Percentiles rank a stretch among this genome's conserved stretches.
phyloP scores from a whole-genome alignment of 192 early-diverging fungal species.

The Coemansia sp. region DNA sequence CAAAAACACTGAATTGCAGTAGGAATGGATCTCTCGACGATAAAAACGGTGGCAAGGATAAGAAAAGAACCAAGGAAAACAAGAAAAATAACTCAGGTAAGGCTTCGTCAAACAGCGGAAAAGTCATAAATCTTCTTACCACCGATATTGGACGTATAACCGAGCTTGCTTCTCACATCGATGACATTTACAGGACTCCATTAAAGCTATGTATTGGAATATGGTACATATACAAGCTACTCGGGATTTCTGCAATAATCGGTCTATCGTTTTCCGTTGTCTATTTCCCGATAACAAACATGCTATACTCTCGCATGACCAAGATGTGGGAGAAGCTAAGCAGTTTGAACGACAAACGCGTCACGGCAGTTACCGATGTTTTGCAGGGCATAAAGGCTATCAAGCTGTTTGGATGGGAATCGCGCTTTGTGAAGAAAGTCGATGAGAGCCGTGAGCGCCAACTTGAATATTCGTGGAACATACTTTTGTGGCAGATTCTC shows the following conservation, averaged over 20 bases:
- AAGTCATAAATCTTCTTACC: slow-evolving; percentile 71
- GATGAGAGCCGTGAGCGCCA: slow-evolving; percentile 53
- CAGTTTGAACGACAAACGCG: slow-evolving; percentile 61
- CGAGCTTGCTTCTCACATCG: slow-evolving; percentile 29
- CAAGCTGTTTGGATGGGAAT: slow-evolving; percentile 85
- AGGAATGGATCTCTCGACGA: slow-evolving; percentile 51
- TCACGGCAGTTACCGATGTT: slow-evolving; percentile 74
- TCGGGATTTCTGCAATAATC: slow-evolving; percentile 73
- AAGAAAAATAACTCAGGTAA: slow-evolving; percentile 19
- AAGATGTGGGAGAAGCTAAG: slow-evolving; percentile 52
- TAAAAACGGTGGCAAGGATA: slow-evolving; percentile 2
- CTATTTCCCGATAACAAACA: slow-evolving; percentile 54
- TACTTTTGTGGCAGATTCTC: slow-evolving; percentile 30
- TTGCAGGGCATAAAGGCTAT: slow-evolving; percentile 85
- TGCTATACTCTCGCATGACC: slow-evolving; percentile 42
- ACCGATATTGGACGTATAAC: slow-evolving; percentile 65
- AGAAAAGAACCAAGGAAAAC: slow-evolving; percentile 20
- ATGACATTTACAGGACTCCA: slow-evolving; percentile 59
- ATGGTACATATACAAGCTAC: slow-evolving; percentile 61
- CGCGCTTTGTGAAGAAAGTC: slow-evolving; percentile 74
- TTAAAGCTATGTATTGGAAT: slow-evolving; percentile 62
- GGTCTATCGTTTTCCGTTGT: slow-evolving; percentile 69
- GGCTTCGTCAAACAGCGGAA: slow-evolving; percentile 53
- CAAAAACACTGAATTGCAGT: slow-evolving; percentile 62
- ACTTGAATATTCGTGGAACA: slow-evolving; percentile 53